Percentiles rank a stretch among this genome's conserved stretches.
Evolutionary conservation across 768 basidiomycete genomes (phyloP).

Genomic region (Amyloporia xantha): DNA sequence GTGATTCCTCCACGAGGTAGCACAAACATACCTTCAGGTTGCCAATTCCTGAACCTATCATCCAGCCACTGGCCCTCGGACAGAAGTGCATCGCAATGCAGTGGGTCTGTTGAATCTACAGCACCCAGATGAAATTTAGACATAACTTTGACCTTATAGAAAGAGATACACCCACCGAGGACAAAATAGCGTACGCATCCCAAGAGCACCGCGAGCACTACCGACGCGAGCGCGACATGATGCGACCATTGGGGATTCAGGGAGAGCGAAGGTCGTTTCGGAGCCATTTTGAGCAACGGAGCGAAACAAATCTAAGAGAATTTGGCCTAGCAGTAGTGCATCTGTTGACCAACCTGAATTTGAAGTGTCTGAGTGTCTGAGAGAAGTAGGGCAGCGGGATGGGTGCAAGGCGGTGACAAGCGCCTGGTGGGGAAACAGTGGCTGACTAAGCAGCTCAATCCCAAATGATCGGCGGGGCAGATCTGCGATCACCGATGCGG

Average conservation of each 20-base stretch:
- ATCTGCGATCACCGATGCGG: no score
- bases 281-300: constrained; percentile 13
- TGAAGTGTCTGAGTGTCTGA: no score
- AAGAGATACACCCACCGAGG: constrained; percentile 31
- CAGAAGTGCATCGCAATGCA: constrained; percentile 66
- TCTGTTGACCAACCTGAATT: no score
- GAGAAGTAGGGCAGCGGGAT: neutral
- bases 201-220: constrained; percentile 34
- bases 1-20: constrained; percentile 9
- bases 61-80: constrained; percentile 79
- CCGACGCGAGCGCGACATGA: constrained; percentile 33
- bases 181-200: constrained; percentile 39
- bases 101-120: constrained; percentile 65
- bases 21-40: constrained; percentile 75
- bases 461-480: no score
- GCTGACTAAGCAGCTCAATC: no score
- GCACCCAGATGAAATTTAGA: neutral
- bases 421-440: no score
- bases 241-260: constrained; percentile 43
- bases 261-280: constrained; percentile 20
- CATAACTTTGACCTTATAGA: neutral
- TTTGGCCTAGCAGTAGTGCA: neutral
- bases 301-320: neutral
- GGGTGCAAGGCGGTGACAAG: neutral
- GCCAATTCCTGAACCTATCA: constrained; percentile 62